Evolutionary conservation across 345 rosid species (phyloP).

Genomic region (Dipteronia dyeriana): DNA sequence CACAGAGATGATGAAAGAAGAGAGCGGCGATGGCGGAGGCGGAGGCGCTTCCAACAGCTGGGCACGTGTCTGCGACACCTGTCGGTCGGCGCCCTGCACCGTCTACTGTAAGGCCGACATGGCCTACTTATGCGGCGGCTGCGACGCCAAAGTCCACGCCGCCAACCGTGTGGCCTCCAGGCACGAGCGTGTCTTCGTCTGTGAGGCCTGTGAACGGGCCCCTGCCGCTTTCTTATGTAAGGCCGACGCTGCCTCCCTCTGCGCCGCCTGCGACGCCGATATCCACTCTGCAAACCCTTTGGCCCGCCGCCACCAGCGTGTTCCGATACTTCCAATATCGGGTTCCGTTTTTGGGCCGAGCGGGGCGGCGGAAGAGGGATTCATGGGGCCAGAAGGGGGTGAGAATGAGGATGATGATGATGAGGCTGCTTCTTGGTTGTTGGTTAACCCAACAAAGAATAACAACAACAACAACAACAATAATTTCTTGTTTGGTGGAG

Average conservation of each 20-base stretch:
- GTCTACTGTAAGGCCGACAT: slow-evolving; percentile 85
- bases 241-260: slow-evolving; percentile 92
- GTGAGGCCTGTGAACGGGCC: slow-evolving; percentile 76
- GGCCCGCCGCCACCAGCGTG: slow-evolving; percentile 88
- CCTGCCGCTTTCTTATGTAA: slow-evolving; percentile 91
- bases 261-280: slow-evolving; percentile 72
- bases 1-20: slow-evolving; percentile 61
- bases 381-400: slow-evolving; percentile 31
- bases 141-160: slow-evolving; percentile 71
- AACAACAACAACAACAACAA: slow-evolving; percentile 26
- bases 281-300: slow-evolving; percentile 94
- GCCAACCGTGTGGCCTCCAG: slow-evolving; percentile 86
- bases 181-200: slow-evolving; percentile 85
- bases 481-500: slow-evolving; percentile 61
- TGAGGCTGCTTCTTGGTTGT: slow-evolving; percentile 85
- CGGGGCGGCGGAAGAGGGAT: slow-evolving; percentile 35
- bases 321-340: slow-evolving; percentile 65
- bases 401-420: slow-evolving; percentile 45
- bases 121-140: slow-evolving; percentile 66
- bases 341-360: slow-evolving; percentile 30
- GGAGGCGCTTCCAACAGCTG: slow-evolving; percentile 34
- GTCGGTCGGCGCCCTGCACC: slow-evolving; percentile 68
- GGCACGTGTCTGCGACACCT: slow-evolving; percentile 76
- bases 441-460: slow-evolving; percentile 59
- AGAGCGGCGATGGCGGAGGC: slow-evolving; percentile 28